Percentiles rank a stretch among this genome's conserved stretches.
Conservation (phyloP, 1,139 yeast species). For the Pichia terricola region DNA sequence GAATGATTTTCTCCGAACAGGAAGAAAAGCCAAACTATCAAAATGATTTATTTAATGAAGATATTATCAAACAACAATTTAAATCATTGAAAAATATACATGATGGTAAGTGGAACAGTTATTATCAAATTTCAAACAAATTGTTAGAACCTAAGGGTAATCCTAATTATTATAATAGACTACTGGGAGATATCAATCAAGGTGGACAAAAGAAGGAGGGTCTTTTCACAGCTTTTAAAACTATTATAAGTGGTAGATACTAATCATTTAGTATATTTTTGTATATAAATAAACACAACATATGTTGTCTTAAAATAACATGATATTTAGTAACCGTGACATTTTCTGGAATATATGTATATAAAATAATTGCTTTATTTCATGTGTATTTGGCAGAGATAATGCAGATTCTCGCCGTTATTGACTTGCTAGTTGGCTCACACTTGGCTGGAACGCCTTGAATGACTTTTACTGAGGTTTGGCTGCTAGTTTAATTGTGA, state of each 20-base stretch:
- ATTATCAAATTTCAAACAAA: conserved; percentile 57
- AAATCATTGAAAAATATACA: conserved; percentile 48
- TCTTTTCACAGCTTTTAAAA: conserved; percentile 52
- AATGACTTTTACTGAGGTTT: too few relatives aligned
- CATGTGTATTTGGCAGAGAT: too few relatives aligned
- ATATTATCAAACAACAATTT: conserved; percentile 51
- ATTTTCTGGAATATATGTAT: too few relatives aligned
- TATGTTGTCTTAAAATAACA: too few relatives aligned
- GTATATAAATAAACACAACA: not conserved
- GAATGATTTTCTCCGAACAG: conserved; percentile 23
- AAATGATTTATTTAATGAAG: conserved; percentile 33
- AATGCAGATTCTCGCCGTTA: too few relatives aligned
- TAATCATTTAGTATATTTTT: conserved; percentile 4
- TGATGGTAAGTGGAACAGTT: conserved; percentile 52
- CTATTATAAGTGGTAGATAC: conserved; percentile 60
- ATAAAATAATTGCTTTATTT: too few relatives aligned
- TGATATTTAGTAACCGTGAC: too few relatives aligned
- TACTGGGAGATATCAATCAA: conserved; percentile 52
- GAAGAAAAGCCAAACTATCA: conserved; percentile 32
- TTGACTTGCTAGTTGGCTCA: too few relatives aligned
- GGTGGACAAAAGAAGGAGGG: conserved; percentile 66
- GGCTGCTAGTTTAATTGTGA: too few relatives aligned
- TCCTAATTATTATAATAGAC: conserved; percentile 65
- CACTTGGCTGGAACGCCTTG: too few relatives aligned
- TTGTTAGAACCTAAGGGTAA: conserved; percentile 72